Percentiles rank a stretch among this genome's conserved stretches.
Conservation (phyloP, 1,284 basidiomycete species). For the Earliella scabrosa region DNA sequence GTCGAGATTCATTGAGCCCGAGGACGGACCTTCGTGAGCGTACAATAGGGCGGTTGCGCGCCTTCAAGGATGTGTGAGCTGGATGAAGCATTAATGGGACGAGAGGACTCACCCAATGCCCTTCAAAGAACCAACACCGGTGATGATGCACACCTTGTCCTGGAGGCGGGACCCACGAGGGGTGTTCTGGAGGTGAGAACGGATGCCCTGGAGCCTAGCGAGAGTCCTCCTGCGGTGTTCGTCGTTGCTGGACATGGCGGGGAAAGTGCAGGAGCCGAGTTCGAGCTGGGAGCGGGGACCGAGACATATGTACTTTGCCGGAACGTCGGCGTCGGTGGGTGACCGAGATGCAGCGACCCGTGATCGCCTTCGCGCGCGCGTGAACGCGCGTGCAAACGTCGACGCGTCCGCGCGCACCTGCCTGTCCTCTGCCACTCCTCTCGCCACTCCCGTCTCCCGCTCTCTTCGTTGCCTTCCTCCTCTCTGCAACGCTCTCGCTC, state of each 20-base stretch:
- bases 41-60: conserved; percentile 78
- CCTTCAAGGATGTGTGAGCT: no score
- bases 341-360: neutral
- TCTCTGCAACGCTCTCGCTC: neutral
- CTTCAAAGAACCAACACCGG: conserved; percentile 82
- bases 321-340: neutral
- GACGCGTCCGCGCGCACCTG: neutral
- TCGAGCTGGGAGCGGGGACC: neutral
- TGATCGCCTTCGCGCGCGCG: neutral
- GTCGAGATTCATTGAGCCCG: neutral
- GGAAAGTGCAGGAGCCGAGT: neutral
- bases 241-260: conserved; percentile 31
- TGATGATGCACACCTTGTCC: conserved; percentile 90
- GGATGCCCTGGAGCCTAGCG: conserved; percentile 69
- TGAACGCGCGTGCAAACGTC: neutral
- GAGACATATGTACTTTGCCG: neutral
- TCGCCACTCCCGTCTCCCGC: neutral
- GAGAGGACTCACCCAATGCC: conserved; percentile 76
- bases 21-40: conserved; percentile 75
- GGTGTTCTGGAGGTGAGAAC: conserved; percentile 65
- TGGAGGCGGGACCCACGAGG: conserved; percentile 64
- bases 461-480: neutral
- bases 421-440: neutral
- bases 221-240: conserved; percentile 61
- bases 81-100: no score